Evolutionary conservation across 371 early-diverging fungal species (phyloP), one percentile per base, ranked within the genome.

Genomic region (Chytridium lagenaria): DNA sequence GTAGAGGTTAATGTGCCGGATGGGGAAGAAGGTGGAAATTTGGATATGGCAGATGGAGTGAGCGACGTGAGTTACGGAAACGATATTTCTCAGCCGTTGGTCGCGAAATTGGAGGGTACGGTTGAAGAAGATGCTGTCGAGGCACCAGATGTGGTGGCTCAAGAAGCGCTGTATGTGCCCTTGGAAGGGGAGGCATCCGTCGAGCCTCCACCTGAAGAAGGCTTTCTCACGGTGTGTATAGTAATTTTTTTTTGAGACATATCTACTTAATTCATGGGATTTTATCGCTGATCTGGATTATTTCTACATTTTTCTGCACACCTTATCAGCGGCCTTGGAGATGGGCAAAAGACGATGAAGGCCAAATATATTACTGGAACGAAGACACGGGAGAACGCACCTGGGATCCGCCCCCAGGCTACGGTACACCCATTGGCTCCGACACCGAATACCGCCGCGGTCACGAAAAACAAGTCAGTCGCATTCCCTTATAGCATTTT

Each of bases 291-390:
- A n/a, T n/a, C n/a, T n/a, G n/a, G n/a, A n/a, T n/a, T n/a, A n/a
- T n/a, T n/a, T n/a, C n/a, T n/a, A n/a, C n/a, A n/a, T n/a, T n/a
- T n/a, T n/a, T n/a, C n/a, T n/a, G n/a, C n/a, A n/a, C n/a, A n/a
- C n/a, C n/a, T 34, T 34, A 10, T 61, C 23, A 61, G 61, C 61
- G 34, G 5, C 61, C 66, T 38, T 83, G 85, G 82, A 63, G 74
- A 51, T 50, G 67, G 7, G 78, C 79, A 55, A 44, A 50, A 31
- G 78, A 78, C 64, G 67, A 72, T 3, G 73, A 74, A 26, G 82
- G 83, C n/a, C 66, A 75, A 31, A 66, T 70, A 0, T 86, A 83
- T 71, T 86, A 83, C 69, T 86, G 86, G 86, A 83, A 86, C 73
- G 69, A 68, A 50, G 59, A 44, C 2, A 82, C 84, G 3, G 80